Base-by-base conservation (phyloP, 164 flowering plant genomes). In the Chimonanthus salicifolius region DNA sequence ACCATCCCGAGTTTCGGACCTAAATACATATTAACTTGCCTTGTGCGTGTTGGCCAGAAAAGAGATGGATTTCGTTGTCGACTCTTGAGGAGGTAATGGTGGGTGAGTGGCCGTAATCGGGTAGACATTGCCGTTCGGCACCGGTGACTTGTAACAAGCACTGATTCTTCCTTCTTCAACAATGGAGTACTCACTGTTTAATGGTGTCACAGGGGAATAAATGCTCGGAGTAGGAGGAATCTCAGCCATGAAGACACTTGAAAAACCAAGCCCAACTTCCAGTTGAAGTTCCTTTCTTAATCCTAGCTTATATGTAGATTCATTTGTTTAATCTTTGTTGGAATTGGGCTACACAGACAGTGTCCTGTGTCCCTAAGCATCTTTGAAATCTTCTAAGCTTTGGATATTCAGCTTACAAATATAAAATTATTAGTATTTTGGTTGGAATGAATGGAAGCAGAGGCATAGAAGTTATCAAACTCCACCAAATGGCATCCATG, bases 31-130 rank as follows among this genome's bases (percentile, higher is more conserved):
- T 54, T 8, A 5, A 20, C 71, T 71, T 69, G 47, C 79, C 79
- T 77, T 77, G 44, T 77, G 76, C 15, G 68, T 66, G 68, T 66
- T 44, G 16, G 68, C 16, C 7, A 44, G 68, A 3, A 33, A 46
- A 44, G 47, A 33, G 68, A 66, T 44, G 47, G 3, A 16, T 16
- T 66, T 66, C 48, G 8, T 45, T 44, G 68, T 5, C 6, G 47
- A 1, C 47, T 11, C 15, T 13, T 44, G 68, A 11, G 68, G 9
- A 33, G 49, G 68, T 16, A 0, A 48, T 0, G 49, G 68, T 10
- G 49, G 48, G 11, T 3, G 48, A 46, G 1, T 0, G 47, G 49
- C 5, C 44, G 4, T 69, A 3, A 69, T 63, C 7, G 76, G 79
- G 21, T 63, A 47, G 47, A 48, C 45, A 0, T 7, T 2, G 9